A percentile compares a stretch with the other conserved stretches of the same genome.
These are phyloP conservation scores for Dispira simplex DNA, from an alignment of 192 early-diverging fungal genomes.

Conservation along the genomic window DNA sequence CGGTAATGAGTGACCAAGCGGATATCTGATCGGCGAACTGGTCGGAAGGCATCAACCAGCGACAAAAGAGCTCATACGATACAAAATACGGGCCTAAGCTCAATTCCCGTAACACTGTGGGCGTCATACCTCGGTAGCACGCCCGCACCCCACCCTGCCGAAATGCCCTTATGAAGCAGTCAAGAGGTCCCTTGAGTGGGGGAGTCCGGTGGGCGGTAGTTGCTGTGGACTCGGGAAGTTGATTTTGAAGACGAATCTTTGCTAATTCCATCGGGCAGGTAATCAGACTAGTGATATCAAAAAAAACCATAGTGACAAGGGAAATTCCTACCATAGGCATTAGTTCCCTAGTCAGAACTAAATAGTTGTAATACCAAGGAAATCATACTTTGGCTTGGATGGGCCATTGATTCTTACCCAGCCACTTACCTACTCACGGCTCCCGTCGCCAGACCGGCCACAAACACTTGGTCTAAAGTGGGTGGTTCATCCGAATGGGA, in stretches of 20 bases:
- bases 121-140: slow-evolving; percentile 31
- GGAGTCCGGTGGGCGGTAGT: slow-evolving; percentile 1
- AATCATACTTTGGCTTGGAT: too few relatives aligned
- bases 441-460: slow-evolving; percentile 36
- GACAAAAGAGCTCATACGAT: slow-evolving; percentile 30
- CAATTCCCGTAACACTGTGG: slow-evolving; percentile 32
- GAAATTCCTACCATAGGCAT: too few relatives aligned
- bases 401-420: too few relatives aligned
- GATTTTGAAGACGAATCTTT: slow-evolving; percentile 38
- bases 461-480: slow-evolving; percentile 27
- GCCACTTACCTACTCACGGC: slow-evolving; percentile 30
- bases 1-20: slow-evolving; percentile 26
- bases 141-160: slow-evolving; percentile 29
- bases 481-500: slow-evolving; percentile 17
- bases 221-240: slow-evolving; percentile 15
- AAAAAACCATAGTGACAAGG: too few relatives aligned
- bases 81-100: slow-evolving; percentile 41
- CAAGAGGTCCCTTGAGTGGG: slow-evolving; percentile 31
- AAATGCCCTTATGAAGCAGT: slow-evolving; percentile 29
- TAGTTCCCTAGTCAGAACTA: too few relatives aligned
- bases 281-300: slow-evolving; percentile 22
- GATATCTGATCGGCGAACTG: slow-evolving; percentile 21
- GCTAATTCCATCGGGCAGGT: slow-evolving; percentile 41
- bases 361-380: too few relatives aligned
- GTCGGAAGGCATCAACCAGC: slow-evolving; percentile 20